Base-by-base conservation (phyloP, 495 filamentous ascomycete species). In the Xylaria intraflava region DNA sequence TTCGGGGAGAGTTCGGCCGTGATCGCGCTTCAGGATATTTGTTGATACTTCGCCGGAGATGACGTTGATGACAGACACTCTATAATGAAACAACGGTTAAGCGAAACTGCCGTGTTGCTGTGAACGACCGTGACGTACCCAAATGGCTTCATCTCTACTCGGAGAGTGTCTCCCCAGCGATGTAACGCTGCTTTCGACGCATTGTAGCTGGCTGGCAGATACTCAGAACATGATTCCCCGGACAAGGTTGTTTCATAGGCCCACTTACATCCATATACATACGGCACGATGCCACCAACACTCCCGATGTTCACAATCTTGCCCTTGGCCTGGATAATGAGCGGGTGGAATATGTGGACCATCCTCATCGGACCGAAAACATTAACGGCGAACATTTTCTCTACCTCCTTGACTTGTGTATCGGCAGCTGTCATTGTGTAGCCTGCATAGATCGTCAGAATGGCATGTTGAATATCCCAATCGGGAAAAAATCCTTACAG, bases 301-400 rank as follows among this genome's bases (percentile, higher is more conserved):
- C 62, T 58, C 0, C 67, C 65, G 11, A 66, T 67, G 30, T 69
- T 69, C 1, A 69, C 62, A 8, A 69, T 58, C 1, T 23, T 56
- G 0, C 65, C 65, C 24, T 59, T 48, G 0, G 57, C 39, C 36
- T 14, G 14, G 16, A 67, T 57, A 8, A 69, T 24, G 56, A 67
- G 35, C 0, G 35, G 23, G 46, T 69, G 65, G 38, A 69, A 67
- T 23, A 51, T 17, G 19, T 55, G 65, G 6, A 69, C 59, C 64
- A 66, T 65, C 19, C 62, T 53, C 66, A 69, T 69, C 0, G 64
- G 66, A 0, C 66, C 66, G 40, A 69, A 65, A 22, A 69, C 51
- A 41, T 69, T 69, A 8, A 69, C 64, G 3, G 16, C 55, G 39
- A 63, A 69, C 66, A 69, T 69, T 20, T 58, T 53, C 31, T 65